Percentiles rank a stretch among this genome's conserved stretches.
phyloP scores from a whole-genome alignment of 495 filamentous ascomycete species.

The Aspergillus indologenus region DNA sequence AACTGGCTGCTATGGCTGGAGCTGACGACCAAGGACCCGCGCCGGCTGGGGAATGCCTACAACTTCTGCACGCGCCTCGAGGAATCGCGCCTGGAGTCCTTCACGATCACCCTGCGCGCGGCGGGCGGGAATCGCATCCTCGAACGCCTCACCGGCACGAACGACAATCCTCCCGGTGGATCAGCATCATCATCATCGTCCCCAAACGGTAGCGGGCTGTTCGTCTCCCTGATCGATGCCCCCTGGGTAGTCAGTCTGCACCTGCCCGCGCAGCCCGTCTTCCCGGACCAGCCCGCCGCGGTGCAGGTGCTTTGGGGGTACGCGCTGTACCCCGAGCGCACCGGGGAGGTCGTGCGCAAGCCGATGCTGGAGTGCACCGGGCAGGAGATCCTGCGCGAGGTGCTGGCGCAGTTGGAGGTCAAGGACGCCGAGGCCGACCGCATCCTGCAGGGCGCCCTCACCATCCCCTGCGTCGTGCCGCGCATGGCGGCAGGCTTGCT shows the following conservation, averaged over 20 bases:
- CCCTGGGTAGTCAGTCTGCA: conserved; percentile 37
- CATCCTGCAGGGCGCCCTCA: conserved; percentile 20
- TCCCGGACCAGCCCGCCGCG: conserved; percentile 29
- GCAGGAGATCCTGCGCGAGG: conserved; percentile 37
- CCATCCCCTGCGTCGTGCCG: conserved; percentile 39
- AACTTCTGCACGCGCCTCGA: conserved; percentile 36
- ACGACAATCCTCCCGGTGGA: conserved; percentile 26
- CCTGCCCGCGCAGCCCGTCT: conserved; percentile 39
- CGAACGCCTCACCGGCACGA: conserved; percentile 22
- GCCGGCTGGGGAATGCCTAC: conserved; percentile 38
- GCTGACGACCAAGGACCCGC: conserved; percentile 19
- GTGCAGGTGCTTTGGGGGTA: conserved; percentile 42
- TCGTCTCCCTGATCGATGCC: conserved; percentile 36
- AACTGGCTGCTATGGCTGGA: conserved; percentile 36
- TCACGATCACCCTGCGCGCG: conserved; percentile 38
- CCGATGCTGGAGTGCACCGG: conserved; percentile 41
- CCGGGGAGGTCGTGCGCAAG: conserved; percentile 38
- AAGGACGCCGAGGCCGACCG: conserved; percentile 10
- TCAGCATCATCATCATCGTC: no score
- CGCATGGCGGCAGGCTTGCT: conserved; percentile 28
- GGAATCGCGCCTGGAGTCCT: conserved; percentile 37
- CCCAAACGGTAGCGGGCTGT: background rate
- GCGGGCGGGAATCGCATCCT: conserved; percentile 21
- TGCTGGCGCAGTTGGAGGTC: conserved; percentile 33
- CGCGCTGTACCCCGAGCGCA: conserved; percentile 29